Base-by-base conservation (phyloP, 2,329 filamentous ascomycete genomes). In the Madurella fahalii region DNA sequence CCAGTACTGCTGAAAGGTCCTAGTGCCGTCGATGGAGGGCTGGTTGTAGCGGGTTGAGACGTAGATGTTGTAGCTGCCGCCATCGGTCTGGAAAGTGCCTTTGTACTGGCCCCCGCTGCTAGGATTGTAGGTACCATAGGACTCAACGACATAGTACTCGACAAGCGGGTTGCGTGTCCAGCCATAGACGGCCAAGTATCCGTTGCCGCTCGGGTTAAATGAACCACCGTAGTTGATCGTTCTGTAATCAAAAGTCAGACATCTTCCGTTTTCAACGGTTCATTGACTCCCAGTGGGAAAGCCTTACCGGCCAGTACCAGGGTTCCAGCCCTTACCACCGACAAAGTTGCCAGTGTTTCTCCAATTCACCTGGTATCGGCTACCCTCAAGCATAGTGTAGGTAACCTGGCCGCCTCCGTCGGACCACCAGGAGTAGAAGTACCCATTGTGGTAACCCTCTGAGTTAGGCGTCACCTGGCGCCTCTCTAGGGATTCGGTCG, bases 371-470 rank as follows among this genome's bases (percentile, higher is more conserved):
- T 69, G 73, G 71, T 80, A 82, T 47, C 65, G 64, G 17, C 81
- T 79, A 17, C 68, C 74, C 2, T 66, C 65, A 11, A 72, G 74
- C 66, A 82, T 83, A 63, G 74, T 79, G 71, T 83, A 84, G 43
- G 71, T 77, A 2, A 77, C 78, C 32, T 69, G 61, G 46, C 72
- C 75, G 17, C 69, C 71, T 12, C 76, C 75, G 57, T 83, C 79
- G 52, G 75, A 79, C 79, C 79, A 85, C 71, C 74, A 83, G 8
- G 77, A 81, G 69, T 81, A 84, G 71, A 77, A 84, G 71, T 75
- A 84, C 50, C 80, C 80, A 60, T 80, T 77, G 69, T 78, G 72
- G 16, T 70, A 76, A 41, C 80, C 80, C 15, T 73, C 75, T 11
- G 70, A 68, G 61, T 72, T 77, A 48, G 73, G 64, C 18, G 77